These are phyloP conservation scores for Cryptococcus depauperatus DNA, from an alignment of 1,284 basidiomycete genomes.

Conservation along the genomic window DNA sequence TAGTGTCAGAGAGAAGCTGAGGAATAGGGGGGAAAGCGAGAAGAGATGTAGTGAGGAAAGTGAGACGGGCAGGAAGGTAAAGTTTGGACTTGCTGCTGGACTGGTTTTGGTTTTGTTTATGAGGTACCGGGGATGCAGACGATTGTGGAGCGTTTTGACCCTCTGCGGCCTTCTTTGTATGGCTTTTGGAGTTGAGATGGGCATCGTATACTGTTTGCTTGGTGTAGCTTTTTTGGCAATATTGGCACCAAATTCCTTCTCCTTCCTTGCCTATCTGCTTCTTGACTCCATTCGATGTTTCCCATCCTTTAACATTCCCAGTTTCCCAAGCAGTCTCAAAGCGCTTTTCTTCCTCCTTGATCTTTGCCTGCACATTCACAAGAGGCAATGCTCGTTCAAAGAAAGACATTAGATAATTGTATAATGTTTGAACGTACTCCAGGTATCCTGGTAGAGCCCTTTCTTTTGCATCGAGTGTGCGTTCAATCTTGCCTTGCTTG, in stretches of 20 bases:
- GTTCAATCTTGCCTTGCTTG: constrained; percentile 43
- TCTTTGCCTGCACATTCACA: constrained; percentile 65
- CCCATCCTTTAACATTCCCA: constrained; percentile 69
- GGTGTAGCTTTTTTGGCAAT: constrained; percentile 86
- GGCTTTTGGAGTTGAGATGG: constrained; percentile 89
- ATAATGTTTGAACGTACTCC: constrained; percentile 74
- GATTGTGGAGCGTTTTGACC: constrained; percentile 41
- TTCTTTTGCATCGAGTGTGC: constrained; percentile 64
- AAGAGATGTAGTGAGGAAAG: constrained; percentile 61
- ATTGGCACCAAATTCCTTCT: constrained; percentile 86
- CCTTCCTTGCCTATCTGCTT: constrained; percentile 49
- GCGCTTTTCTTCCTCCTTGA: constrained; percentile 56
- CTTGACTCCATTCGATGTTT: constrained; percentile 31
- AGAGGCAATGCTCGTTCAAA: constrained; percentile 79
- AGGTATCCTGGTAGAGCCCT: constrained; percentile 66
- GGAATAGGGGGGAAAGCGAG: constrained; percentile 56
- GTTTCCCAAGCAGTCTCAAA: constrained; percentile 77
- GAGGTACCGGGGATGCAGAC: constrained; percentile 17
- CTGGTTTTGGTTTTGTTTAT: constrained; percentile 4
- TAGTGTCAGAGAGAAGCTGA: constrained; percentile 69
- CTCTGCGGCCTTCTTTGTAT: constrained; percentile 66
- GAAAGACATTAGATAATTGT: constrained; percentile 79
- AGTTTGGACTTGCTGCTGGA: constrained; percentile 52
- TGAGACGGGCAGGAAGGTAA: constrained; percentile 62
- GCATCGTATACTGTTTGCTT: constrained; percentile 98